Percentiles rank a stretch among this genome's conserved stretches.
Evolutionary conservation across 148 eudicot genomes (phyloP).

Genomic region (Nyssa sinensis): DNA sequence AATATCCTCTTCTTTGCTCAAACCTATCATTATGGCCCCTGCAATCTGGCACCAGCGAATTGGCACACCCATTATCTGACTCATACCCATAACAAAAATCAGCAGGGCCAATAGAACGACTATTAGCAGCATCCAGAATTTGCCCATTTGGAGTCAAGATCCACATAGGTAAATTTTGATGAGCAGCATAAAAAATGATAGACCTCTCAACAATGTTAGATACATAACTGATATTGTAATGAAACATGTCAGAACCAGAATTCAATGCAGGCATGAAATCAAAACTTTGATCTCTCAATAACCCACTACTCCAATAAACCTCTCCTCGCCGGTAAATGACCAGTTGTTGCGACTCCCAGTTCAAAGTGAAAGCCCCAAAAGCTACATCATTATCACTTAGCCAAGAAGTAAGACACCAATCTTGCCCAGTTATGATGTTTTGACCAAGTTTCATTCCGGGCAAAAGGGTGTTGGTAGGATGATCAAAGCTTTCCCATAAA

Average conservation of each 20-base stretch:
- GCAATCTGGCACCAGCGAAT: constrained; percentile 5
- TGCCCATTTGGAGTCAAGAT: not conserved
- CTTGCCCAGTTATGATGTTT: not conserved
- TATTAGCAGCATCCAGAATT: not conserved
- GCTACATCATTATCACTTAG: not conserved
- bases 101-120: too few relatives aligned
- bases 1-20: not conserved
- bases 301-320: constrained; percentile 21
- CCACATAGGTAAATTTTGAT: constrained; percentile 1
- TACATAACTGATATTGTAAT: not conserved
- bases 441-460: constrained; percentile 19
- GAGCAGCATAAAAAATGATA: not conserved
- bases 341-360: not conserved
- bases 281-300: not conserved
- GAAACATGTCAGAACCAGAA: not conserved
- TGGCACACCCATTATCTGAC: constrained; percentile 9
- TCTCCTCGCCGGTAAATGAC: not conserved
- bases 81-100: constrained; percentile 11
- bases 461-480: constrained; percentile 15
- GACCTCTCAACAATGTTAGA: not conserved
- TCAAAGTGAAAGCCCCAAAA: not conserved
- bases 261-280: not conserved
- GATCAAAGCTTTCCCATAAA: constrained; percentile 35
- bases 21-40: constrained; percentile 6
- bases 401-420: constrained; percentile 9